These are phyloP conservation scores for Sarcomyxa edulis DNA, from an alignment of 768 basidiomycete genomes.

Conservation along the genomic window DNA sequence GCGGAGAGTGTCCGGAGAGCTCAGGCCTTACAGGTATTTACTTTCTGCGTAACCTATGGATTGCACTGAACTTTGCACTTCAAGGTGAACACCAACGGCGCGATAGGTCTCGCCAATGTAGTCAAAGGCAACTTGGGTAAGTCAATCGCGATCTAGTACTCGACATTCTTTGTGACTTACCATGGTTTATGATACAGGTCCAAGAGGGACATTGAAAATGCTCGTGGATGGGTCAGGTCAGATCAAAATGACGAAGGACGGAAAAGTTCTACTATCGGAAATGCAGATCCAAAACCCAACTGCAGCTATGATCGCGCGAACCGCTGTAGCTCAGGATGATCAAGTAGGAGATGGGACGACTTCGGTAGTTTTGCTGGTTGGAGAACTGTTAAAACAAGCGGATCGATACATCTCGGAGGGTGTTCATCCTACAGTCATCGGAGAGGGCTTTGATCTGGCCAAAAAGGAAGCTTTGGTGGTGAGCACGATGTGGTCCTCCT, in stretches of 20 bases:
- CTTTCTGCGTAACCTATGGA: conserved; percentile 7
- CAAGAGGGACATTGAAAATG: conserved; percentile 98
- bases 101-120: conserved; percentile 95
- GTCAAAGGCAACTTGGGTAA: conserved; percentile 95
- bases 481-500: conserved; percentile 21
- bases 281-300: conserved; percentile 99
- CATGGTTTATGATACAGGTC: conserved; percentile 48
- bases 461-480: conserved; percentile 92
- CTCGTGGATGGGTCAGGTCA: conserved; percentile 96
- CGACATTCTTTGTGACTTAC: background rate
- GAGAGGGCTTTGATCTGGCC: conserved; percentile 92
- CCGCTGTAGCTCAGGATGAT: conserved; percentile 98
- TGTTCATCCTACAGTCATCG: conserved; percentile 95
- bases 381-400: conserved; percentile 93
- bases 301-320: conserved; percentile 97
- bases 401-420: conserved; percentile 98
- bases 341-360: conserved; percentile 99
- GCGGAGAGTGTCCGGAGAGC: conserved; percentile 90
- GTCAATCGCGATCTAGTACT: conserved; percentile 15
- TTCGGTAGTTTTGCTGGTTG: conserved; percentile 92
- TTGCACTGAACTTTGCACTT: conserved; percentile 15
- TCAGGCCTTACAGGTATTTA: conserved; percentile 82
- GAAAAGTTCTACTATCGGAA: conserved; percentile 95
- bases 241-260: conserved; percentile 99
- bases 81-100: conserved; percentile 88